Evolutionary conservation across 345 rosid species (phyloP), one percentile per base, ranked within the genome.

Genomic region (Rhizophora mangle): DNA sequence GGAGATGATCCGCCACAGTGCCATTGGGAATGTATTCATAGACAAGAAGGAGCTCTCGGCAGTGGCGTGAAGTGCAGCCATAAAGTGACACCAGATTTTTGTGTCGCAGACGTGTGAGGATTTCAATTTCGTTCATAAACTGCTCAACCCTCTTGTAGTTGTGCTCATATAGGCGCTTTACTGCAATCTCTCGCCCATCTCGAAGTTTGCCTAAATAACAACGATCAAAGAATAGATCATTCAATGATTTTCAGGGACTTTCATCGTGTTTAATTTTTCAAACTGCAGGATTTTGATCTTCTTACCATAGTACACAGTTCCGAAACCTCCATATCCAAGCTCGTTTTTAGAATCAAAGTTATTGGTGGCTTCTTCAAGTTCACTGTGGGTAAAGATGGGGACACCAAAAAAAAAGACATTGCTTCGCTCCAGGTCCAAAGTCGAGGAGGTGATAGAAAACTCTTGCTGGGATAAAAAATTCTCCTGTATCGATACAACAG

Each of bases 351-450:
- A 18, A 36, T 59, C 43, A 9, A 72, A 59, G 65, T 49, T 47
- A 59, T 34, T 24, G 9, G 76, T 49, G 2, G 76, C 76, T 36
- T 65, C 76, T 58, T 72, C 60, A 31, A 72, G 76, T 26, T 58
- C 60, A 47, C 3, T 6, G 16, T 46, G 49, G 47, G 75, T 58
- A 34, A 72, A 72, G 47, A 65, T 63, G 9, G 70, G 70, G 51
- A 72, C 36, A 15, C 34, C 49, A 30, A 58, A 65, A 30, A 58
- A 65, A 43, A 24, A 47, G 27, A 30, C 20, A 39, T 18, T 59
- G 39, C 76, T 73, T 22, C 57, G 75, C 74, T 79, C 88, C 27
- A 69, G 47, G 13, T 83, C 87, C 32, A 82, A 77, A 65, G 70
- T 74, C 20, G 76, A 69, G 24, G 83, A 80, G 39, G 29, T 68